Conservation (phyloP, 768 basidiomycete genomes). For the Dictyophora rubrovolvata region DNA sequence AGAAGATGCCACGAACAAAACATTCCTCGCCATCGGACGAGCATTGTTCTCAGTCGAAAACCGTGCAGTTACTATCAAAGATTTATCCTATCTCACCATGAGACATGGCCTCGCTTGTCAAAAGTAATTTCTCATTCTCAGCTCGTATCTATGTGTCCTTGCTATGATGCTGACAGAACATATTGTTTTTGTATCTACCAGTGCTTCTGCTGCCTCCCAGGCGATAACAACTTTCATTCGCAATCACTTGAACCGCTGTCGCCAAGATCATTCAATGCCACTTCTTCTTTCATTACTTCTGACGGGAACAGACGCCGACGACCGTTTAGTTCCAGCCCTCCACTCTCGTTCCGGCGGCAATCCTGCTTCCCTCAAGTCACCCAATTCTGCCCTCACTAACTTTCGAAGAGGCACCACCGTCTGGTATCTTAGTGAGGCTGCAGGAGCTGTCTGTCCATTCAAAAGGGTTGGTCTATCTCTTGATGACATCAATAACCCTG, state of each 20-base stretch:
- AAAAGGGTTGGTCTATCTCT: conserved; percentile 54
- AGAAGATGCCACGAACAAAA: conserved; percentile 63
- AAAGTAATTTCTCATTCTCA: conserved; percentile 43
- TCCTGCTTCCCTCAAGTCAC: conserved; percentile 27
- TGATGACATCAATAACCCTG: not conserved
- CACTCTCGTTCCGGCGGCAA: conserved; percentile 64
- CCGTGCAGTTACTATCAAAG: conserved; percentile 79
- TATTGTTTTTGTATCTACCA: conserved; percentile 21
- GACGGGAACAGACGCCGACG: conserved; percentile 63
- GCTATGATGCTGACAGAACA: conserved; percentile 10
- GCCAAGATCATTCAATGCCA: conserved; percentile 50
- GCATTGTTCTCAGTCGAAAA: conserved; percentile 70
- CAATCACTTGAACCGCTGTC: conserved; percentile 60
- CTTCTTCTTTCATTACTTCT: conserved; percentile 63
- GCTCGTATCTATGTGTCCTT: conserved; percentile 9
- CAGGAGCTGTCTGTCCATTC: conserved; percentile 70
- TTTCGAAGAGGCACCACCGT: conserved; percentile 72
- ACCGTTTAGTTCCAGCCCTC: conserved; percentile 63
- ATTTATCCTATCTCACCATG: conserved; percentile 64
- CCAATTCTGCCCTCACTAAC: conserved; percentile 38
- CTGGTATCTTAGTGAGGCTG: conserved; percentile 70
- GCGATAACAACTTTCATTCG: conserved; percentile 79
- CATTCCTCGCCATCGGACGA: conserved; percentile 63
- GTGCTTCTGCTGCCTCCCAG: conserved; percentile 69
- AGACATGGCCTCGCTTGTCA: conserved; percentile 60